These are phyloP conservation scores for Penicillium turbatum DNA, from an alignment of 495 filamentous ascomycete genomes.

Conservation along the genomic window DNA sequence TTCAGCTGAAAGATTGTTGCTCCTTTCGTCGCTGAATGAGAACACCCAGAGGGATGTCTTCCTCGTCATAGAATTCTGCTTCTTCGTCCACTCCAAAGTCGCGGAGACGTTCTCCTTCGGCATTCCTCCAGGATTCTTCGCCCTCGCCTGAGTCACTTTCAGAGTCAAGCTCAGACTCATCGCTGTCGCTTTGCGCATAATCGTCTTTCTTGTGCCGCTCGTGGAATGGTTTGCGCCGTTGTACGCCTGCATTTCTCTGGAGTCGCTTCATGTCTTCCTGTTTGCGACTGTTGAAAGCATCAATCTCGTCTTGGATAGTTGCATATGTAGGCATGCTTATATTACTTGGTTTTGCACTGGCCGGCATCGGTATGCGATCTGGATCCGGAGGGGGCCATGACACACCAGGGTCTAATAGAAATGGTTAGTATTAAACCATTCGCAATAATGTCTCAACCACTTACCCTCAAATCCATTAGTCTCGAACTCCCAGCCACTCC, in stretches of 20 bases:
- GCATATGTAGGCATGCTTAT: conserved; percentile 22
- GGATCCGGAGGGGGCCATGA: conserved; percentile 91
- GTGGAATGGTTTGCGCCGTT: conserved; percentile 50
- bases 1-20: neutral
- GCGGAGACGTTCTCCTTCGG: conserved; percentile 76
- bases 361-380: conserved; percentile 62
- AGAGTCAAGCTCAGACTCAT: conserved; percentile 23
- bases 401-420: conserved; percentile 38
- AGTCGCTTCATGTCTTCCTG: conserved; percentile 48
- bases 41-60: conserved; percentile 69
- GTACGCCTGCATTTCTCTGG: conserved; percentile 22
- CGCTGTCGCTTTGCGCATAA: conserved; percentile 28
- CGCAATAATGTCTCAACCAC: conserved; percentile 3
- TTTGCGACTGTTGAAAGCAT: conserved; percentile 56
- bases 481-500: conserved; percentile 62
- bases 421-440: neutral
- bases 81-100: conserved; percentile 93
- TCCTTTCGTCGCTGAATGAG: conserved; percentile 31
- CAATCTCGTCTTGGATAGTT: conserved; percentile 45
- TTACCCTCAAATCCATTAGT: conserved; percentile 84
- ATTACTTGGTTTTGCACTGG: conserved; percentile 30
- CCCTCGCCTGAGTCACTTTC: conserved; percentile 40
- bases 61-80: conserved; percentile 70
- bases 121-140: conserved; percentile 72
- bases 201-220: conserved; percentile 36